phyloP scores from a whole-genome alignment of 768 basidiomycete genomes.

The Serendipita sp. region DNA sequence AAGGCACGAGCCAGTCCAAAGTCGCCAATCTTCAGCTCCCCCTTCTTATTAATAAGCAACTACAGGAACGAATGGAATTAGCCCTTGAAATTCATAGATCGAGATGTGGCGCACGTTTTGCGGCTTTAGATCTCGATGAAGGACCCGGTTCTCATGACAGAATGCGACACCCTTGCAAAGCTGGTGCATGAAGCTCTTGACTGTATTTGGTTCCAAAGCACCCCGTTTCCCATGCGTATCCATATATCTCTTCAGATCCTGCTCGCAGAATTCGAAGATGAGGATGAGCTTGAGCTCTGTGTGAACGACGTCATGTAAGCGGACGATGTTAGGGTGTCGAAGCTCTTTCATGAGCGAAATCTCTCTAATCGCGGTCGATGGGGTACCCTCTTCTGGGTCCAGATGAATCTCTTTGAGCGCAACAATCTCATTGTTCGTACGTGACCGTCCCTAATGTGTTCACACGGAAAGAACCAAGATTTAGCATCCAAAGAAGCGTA shows the following conservation, averaged over 20 bases:
- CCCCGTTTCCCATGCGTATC: slow-evolving; percentile 94
- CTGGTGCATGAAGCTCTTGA: slow-evolving; percentile 96
- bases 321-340: slow-evolving; percentile 96
- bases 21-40: slow-evolving; percentile 93
- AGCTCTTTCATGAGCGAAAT: slow-evolving; percentile 99
- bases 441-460: slow-evolving; percentile 59
- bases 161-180: slow-evolving; percentile 93
- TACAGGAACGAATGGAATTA: background rate
- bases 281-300: slow-evolving; percentile 96
- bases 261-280: slow-evolving; percentile 96
- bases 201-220: slow-evolving; percentile 69
- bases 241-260: slow-evolving; percentile 99
- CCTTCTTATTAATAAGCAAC: slow-evolving; percentile 89
- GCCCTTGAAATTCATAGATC: background rate
- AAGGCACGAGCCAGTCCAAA: slow-evolving; percentile 96
- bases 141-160: slow-evolving; percentile 95
- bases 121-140: slow-evolving; percentile 95
- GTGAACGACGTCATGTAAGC: slow-evolving; percentile 96
- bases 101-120: slow-evolving; percentile 41
- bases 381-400: slow-evolving; percentile 97
- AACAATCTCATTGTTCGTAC: slow-evolving; percentile 97
- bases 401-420: slow-evolving; percentile 98
- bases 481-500: background rate
- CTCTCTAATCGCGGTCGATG: slow-evolving; percentile 96
- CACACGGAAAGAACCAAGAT: background rate